Percentiles rank a stretch among this genome's conserved stretches.
phyloP scores from a whole-genome alignment of 1,284 basidiomycete genomes.

The Boletus albobrunnescens region DNA sequence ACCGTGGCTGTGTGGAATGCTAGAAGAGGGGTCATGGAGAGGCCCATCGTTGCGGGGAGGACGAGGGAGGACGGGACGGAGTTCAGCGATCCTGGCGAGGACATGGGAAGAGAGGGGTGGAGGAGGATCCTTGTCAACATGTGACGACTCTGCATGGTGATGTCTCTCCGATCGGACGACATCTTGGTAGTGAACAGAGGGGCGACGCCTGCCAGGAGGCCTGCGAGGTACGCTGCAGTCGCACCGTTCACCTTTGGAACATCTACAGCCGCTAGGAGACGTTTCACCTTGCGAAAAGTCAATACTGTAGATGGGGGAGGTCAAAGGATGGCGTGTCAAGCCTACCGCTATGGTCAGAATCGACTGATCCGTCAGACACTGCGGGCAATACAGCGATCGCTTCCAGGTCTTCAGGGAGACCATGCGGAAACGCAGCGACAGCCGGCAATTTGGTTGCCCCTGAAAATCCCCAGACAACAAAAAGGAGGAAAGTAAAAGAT shows the following conservation, averaged over 20 bases:
- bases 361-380: slow-evolving; percentile 42
- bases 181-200: slow-evolving; percentile 32
- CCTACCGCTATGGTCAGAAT: slow-evolving; percentile 50
- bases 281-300: slow-evolving; percentile 38
- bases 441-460: slow-evolving; percentile 54
- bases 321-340: slow-evolving; percentile 31
- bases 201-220: slow-evolving; percentile 29
- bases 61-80: slow-evolving; percentile 54
- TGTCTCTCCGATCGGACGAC: slow-evolving; percentile 24
- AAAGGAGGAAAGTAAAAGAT: slow-evolving; percentile 37
- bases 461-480: slow-evolving; percentile 32
- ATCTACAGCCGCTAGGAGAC: slow-evolving; percentile 43
- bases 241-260: slow-evolving; percentile 46
- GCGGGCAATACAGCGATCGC: slow-evolving; percentile 50
- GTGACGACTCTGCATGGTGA: slow-evolving; percentile 17
- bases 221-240: slow-evolving; percentile 52
- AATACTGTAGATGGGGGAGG: slow-evolving; percentile 30
- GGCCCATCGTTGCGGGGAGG: slow-evolving; percentile 36
- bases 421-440: slow-evolving; percentile 67
- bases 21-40: slow-evolving; percentile 42
- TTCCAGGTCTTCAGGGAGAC: slow-evolving; percentile 62
- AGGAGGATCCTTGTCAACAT: slow-evolving; percentile 12
- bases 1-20: slow-evolving; percentile 35
- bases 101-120: slow-evolving; percentile 38
- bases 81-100: slow-evolving; percentile 50